Base-by-base conservation (phyloP, 75 land plant genomes). In the Gnetum montanum region DNA sequence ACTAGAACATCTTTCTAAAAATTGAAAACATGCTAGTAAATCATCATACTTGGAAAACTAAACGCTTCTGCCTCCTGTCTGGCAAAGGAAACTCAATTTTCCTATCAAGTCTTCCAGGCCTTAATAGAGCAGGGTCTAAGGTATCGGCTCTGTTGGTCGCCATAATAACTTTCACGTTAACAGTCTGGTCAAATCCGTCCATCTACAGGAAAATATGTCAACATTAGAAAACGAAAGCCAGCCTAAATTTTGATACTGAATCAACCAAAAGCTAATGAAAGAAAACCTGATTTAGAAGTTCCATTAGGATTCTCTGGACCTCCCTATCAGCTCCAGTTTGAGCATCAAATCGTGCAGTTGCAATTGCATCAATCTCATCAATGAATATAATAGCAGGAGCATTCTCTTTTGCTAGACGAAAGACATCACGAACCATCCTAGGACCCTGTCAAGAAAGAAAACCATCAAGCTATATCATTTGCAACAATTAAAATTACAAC, bases 151-250 rank as follows among this genome's bases (percentile, higher is more conserved):
- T 59, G 61, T 88, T 88, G 1, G 94, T 88, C 19, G 94, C 94
- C 94, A 88, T 88, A 20, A 88, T 88, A 23, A 88, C 94, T 70
- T 88, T 88, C n/a, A 88, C 94, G 73, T 88, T 88, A 19, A 88
- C 94, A 2, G 94, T 85, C 61, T 88, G 94, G 43, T 88, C 94
- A 67, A 88, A 88, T 4, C 94, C 94, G 64, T 88, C 94, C 94
- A 88, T 88, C 89, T 88, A 69, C 46, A 74, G 30, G 29, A 65
- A 13, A 1, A 48, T 27, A 11, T 0, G 52, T 8, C 19, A 18
- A 31, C 1, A 41, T 28, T 16, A 37, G 26, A 26, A 18, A 30
- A 54, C 35, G 31, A 30, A 54, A 54, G 19, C 36, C 25, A 31
- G 23, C 11, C 20, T 8, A 54, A 5, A 23, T 22, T 4, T 18